Evolutionary conservation across 257 asterid species (phyloP).

Genomic region (Phtheirospermum japonicum): DNA sequence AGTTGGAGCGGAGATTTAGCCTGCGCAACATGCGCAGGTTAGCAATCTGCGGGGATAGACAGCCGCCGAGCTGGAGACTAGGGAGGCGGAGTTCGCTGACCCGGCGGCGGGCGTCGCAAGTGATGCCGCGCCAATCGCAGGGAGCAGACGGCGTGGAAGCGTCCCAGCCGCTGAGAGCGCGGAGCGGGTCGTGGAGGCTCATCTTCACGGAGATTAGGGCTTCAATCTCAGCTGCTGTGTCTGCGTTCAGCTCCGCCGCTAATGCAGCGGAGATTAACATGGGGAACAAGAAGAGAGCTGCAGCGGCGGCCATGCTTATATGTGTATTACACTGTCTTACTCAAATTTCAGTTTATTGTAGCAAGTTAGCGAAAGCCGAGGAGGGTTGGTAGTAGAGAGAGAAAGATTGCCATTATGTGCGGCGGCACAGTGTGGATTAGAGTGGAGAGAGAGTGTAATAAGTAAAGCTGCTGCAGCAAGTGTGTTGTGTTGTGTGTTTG

Average conservation of each 20-base stretch:
- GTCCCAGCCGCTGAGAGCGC: slow-evolving; percentile 49
- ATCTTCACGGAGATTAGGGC: slow-evolving; percentile 47
- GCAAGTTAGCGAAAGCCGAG: too few species aligned
- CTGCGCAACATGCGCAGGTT: slow-evolving; percentile 60
- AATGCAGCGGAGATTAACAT: slow-evolving; percentile 22
- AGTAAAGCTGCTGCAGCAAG: too few species aligned
- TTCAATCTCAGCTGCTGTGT: slow-evolving; percentile 45
- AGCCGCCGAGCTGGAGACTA: slow-evolving; percentile 48
- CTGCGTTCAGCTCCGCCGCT: slow-evolving; percentile 30
- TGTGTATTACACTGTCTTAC: background rate
- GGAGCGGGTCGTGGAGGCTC: slow-evolving; percentile 52
- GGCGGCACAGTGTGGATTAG: too few species aligned
- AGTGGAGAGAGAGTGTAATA: too few species aligned
- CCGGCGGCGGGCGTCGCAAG: slow-evolving; percentile 34
- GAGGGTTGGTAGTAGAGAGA: too few species aligned
- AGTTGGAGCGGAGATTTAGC: slow-evolving; percentile 59
- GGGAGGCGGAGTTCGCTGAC: slow-evolving; percentile 63
- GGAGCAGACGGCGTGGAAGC: slow-evolving; percentile 56
- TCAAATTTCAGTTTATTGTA: too few species aligned
- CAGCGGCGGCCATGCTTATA: slow-evolving; percentile 21
- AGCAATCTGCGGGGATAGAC: slow-evolving; percentile 41
- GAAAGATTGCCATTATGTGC: too few species aligned
- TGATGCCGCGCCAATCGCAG: slow-evolving; percentile 76
- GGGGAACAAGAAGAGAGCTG: slow-evolving; percentile 22
- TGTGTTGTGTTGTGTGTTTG: too few species aligned